Evolutionary conservation across 2,329 filamentous ascomycete genomes (phyloP).

Genomic region (Cladosporium sp.): DNA sequence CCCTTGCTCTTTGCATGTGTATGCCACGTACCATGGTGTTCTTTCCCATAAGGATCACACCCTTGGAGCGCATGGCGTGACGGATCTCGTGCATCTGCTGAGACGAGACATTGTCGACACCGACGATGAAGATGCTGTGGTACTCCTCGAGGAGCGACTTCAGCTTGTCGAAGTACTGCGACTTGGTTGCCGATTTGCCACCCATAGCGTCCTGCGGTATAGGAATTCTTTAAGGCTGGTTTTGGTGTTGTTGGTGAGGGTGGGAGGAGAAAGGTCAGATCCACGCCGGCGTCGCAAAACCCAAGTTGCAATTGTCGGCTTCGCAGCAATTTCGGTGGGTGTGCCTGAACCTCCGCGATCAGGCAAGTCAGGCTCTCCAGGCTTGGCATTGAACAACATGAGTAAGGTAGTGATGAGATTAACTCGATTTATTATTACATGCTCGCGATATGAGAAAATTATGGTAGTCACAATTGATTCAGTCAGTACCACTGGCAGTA

Average conservation of each 20-base stretch:
- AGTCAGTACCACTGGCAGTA: background rate
- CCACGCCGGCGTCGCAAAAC: background rate
- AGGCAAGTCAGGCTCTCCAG: constrained; percentile 1
- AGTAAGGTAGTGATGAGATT: background rate
- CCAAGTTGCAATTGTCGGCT: constrained; percentile 4
- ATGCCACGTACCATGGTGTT: constrained; percentile 87
- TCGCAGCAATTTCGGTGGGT: constrained; percentile 16
- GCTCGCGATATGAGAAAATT: background rate
- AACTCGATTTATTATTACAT: background rate
- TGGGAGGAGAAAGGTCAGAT: background rate
- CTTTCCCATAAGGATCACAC: constrained; percentile 98
- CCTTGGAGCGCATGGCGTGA: constrained; percentile 82
- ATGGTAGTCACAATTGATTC: background rate
- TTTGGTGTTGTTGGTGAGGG: constrained; percentile 18
- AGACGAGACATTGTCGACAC: constrained; percentile 94
- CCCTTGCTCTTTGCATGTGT: background rate
- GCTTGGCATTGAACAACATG: background rate
- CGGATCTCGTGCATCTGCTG: constrained; percentile 99
- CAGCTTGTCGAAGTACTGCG: constrained; percentile 99
- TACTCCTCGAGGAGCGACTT: constrained; percentile 95
- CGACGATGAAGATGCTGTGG: constrained; percentile 88
- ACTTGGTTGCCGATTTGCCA: constrained; percentile 85
- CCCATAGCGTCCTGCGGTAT: constrained; percentile 43
- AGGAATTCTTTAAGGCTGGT: constrained; percentile 37
- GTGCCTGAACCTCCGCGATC: constrained; percentile 1